Evolutionary conservation across 805 yeast species (phyloP).

Genomic region (Tetrapisispora taiwanensis): DNA sequence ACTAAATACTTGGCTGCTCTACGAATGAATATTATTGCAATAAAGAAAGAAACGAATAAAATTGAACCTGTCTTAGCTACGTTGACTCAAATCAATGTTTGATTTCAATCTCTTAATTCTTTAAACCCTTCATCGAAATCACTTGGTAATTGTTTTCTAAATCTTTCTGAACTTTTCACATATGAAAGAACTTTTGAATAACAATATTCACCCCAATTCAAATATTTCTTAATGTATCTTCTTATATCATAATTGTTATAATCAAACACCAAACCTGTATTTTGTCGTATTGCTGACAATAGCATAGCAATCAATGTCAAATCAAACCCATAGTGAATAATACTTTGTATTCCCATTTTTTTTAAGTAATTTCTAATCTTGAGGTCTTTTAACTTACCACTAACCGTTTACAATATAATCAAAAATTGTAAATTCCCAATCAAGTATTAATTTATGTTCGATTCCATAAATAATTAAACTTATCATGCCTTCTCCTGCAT

Average conservation of each 20-base stretch:
- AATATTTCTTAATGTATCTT: conserved; percentile 41
- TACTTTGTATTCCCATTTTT: background rate
- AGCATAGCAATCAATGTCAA: conserved; percentile 69
- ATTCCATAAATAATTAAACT: too few species aligned
- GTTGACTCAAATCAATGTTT: too few species aligned
- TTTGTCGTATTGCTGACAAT: conserved; percentile 75
- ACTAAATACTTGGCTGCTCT: too few species aligned
- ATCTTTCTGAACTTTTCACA: conserved; percentile 41
- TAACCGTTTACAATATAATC: too few species aligned
- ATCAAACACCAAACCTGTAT: conserved; percentile 56
- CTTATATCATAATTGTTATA: conserved; percentile 32
- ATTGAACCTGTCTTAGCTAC: too few species aligned
- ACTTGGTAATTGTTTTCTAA: conserved; percentile 25
- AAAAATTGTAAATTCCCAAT: too few species aligned
- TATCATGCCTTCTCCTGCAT: too few species aligned
- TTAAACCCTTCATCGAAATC: conserved; percentile 8
- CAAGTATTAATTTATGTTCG: too few species aligned
- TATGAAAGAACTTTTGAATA: conserved; percentile 40
- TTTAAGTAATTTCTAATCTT: too few species aligned
- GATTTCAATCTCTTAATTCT: conserved; percentile 5
- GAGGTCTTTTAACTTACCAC: too few species aligned
- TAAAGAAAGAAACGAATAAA: too few species aligned
- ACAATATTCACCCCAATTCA: conserved; percentile 51
- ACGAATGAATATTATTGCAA: too few species aligned
- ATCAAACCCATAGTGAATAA: conserved; percentile 64